These are phyloP conservation scores for Fusarium duplospermum DNA, from an alignment of 2,329 filamentous ascomycete species.

Conservation along the genomic window DNA sequence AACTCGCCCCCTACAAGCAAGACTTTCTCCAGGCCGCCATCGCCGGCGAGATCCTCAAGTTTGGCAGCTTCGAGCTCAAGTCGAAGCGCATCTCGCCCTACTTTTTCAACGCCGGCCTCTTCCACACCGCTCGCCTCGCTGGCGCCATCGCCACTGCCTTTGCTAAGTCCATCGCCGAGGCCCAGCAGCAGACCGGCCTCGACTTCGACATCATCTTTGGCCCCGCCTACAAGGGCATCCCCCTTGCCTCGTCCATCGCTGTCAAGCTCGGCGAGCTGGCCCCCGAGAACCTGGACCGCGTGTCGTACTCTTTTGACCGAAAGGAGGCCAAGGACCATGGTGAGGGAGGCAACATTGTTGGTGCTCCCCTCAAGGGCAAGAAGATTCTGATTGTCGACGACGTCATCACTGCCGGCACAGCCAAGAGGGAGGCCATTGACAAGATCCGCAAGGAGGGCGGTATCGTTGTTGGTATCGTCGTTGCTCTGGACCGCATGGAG, in stretches of 20 bases:
- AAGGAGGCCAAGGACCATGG: constrained; percentile 98
- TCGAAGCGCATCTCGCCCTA: constrained; percentile 92
- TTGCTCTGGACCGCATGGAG: constrained; percentile 89
- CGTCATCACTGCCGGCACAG: constrained; percentile 95
- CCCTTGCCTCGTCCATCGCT: constrained; percentile 82
- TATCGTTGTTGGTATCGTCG: constrained; percentile 84
- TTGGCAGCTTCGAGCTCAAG: constrained; percentile 90
- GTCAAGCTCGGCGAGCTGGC: constrained; percentile 81
- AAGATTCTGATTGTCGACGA: constrained; percentile 93
- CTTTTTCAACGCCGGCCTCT: constrained; percentile 96
- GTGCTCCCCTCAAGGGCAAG: constrained; percentile 85
- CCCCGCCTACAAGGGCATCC: constrained; percentile 97
- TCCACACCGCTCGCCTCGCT: constrained; percentile 84
- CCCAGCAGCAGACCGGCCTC: constrained; percentile 56
- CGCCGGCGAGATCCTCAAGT: constrained; percentile 77
- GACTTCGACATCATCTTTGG: constrained; percentile 90
- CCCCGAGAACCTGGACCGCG: constrained; percentile 70
- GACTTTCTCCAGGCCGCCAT: constrained; percentile 78
- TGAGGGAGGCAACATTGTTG: constrained; percentile 93
- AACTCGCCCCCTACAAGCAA: constrained; percentile 74
- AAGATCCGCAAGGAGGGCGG: constrained; percentile 91
- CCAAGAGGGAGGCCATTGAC: constrained; percentile 89
- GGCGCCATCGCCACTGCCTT: constrained; percentile 84
- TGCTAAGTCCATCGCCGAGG: constrained; percentile 71
- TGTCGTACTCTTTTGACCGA: constrained; percentile 91